Conservation (phyloP, 2,329 filamentous ascomycete genomes). For the Fusarium foetens region DNA sequence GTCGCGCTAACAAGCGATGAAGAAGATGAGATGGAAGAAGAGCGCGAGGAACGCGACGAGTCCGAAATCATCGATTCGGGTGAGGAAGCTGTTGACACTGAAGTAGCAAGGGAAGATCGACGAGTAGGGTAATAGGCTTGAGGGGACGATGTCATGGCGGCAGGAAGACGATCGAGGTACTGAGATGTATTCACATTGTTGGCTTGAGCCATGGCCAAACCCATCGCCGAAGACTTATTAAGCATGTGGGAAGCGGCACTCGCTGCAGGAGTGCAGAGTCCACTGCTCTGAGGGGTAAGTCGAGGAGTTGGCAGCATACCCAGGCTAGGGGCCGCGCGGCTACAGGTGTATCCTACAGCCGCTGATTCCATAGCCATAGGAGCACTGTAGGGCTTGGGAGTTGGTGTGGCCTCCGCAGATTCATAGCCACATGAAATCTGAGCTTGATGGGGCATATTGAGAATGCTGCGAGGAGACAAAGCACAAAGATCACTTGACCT, state of each 20-base stretch:
- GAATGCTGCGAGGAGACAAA: slow-evolving; percentile 56
- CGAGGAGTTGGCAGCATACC: slow-evolving; percentile 68
- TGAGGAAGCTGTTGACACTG: slow-evolving; percentile 70
- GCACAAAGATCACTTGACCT: slow-evolving; percentile 51
- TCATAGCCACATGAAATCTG: slow-evolving; percentile 50
- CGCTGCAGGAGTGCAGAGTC: slow-evolving; percentile 70
- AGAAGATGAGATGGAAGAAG: slow-evolving; percentile 72
- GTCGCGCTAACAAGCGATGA: slow-evolving; percentile 70
- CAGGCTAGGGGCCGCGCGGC: slow-evolving; percentile 62
- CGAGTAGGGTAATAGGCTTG: slow-evolving; percentile 61
- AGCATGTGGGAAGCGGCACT: slow-evolving; percentile 63
- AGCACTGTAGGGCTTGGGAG: slow-evolving; percentile 54
- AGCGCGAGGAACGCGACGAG: slow-evolving; percentile 68
- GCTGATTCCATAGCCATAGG: slow-evolving; percentile 60
- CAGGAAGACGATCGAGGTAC: slow-evolving; percentile 64
- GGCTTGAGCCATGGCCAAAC: slow-evolving; percentile 68
- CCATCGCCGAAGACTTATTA: slow-evolving; percentile 66
- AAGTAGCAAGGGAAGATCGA: slow-evolving; percentile 71
- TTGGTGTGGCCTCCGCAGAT: slow-evolving; percentile 53
- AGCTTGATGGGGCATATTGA: slow-evolving; percentile 55
- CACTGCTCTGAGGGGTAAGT: slow-evolving; percentile 65
- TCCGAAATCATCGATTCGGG: slow-evolving; percentile 76
- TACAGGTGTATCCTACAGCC: slow-evolving; percentile 57
- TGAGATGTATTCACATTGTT: slow-evolving; percentile 59
- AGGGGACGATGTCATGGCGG: slow-evolving; percentile 61